Base-by-base conservation (phyloP, 257 asterid genomes). In the Rauvolfia tetraphylla region DNA sequence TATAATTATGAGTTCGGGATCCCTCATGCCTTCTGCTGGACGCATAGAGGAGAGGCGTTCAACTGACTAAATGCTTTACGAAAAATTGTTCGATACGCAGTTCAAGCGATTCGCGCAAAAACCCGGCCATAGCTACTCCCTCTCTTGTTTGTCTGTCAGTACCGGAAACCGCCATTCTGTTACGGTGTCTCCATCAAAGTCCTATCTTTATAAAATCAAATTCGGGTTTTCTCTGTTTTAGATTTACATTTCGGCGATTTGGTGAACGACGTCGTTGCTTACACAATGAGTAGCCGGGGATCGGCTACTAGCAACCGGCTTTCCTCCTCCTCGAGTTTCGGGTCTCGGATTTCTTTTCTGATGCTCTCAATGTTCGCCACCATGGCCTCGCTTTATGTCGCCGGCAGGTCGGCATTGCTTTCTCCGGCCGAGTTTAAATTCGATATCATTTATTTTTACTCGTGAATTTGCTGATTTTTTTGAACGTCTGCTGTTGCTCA, bases 321-420 rank as follows among this genome's bases (percentile, higher is more conserved):
- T 29, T 81, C 89, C 10, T 80, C 90, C 76, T 76, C 83, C 56
- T 79, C 97, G 48, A 81, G 80, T 62, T 88, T 90, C 42, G 83
- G 88, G 67, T 87, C 85, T 77, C 95, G 93, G 81, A 41, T 93
- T 80, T 84, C 87, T 25, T 83, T 89, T 80, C 49, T 92, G 78
- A 72, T 89, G 84, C 87, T 91, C 17, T 84, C 93, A 31, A 93
- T 91, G 98, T 86, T 91, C 70, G 93, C 97, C 81, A 80, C 96
- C 71, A 90, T 91, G 97, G 96, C 97, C 67, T 75, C 92, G 59
- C 68, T 91, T 51, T 91, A 93, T 61, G 88, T 93, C 22, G 98
- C 97, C 27, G 88, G 90, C 75, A 75, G 97, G 98, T 91, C 72
- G 68, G 77, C 46, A 11, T 22, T 18, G 20, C 51, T 67, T 56